phyloP scores from a whole-genome alignment of 2,329 filamentous ascomycete species.

The Sclerotinia minor region DNA sequence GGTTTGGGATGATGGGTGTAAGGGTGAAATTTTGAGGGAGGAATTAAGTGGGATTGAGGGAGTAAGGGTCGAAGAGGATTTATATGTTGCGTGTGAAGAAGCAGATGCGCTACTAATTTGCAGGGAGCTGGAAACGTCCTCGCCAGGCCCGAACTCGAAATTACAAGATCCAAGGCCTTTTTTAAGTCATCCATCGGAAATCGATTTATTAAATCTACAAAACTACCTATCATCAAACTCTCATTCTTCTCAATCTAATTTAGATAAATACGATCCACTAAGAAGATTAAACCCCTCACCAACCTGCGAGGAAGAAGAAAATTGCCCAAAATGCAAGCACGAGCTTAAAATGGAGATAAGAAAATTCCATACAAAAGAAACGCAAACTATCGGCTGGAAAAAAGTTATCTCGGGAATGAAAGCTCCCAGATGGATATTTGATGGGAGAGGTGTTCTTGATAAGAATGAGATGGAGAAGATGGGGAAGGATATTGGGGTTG shows the following conservation, averaged over 20 bases:
- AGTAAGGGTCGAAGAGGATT: conserved; percentile 44
- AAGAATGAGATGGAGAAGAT: conserved; percentile 36
- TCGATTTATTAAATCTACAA: not conserved
- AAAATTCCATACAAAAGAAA: conserved; percentile 11
- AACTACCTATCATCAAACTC: not conserved
- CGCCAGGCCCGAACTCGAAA: not conserved
- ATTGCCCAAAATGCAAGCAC: conserved; percentile 42
- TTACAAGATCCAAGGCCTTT: conserved; percentile 35
- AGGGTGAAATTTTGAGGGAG: conserved; percentile 43
- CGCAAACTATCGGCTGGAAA: conserved; percentile 46
- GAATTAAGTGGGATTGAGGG: conserved; percentile 43
- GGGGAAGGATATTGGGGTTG: conserved; percentile 27
- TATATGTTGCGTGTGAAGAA: conserved; percentile 48
- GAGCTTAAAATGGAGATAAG: not conserved
- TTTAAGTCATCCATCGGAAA: not conserved
- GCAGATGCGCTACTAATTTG: conserved; percentile 52
- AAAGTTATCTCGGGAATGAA: conserved; percentile 48
- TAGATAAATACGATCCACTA: not conserved
- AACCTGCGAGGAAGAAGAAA: conserved; percentile 34
- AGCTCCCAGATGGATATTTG: conserved; percentile 52
- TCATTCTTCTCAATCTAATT: not conserved
- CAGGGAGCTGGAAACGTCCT: conserved; percentile 50
- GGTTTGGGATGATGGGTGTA: conserved; percentile 64
- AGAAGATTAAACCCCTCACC: conserved; percentile 32
- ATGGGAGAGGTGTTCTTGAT: conserved; percentile 45